phyloP scores from a whole-genome alignment of 257 asterid species.

The Jaltomata sinuosa region DNA sequence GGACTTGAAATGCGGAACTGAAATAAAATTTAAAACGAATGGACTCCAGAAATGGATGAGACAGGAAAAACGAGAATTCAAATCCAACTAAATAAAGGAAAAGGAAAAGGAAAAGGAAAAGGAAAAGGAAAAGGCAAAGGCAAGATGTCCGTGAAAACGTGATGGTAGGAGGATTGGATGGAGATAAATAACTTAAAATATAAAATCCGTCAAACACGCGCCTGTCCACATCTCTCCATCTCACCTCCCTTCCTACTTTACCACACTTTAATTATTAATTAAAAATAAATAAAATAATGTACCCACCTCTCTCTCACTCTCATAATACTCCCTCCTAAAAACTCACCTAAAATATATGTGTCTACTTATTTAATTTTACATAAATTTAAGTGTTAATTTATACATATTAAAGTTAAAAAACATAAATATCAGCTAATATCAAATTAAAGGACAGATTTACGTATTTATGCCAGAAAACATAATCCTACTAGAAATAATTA shows the following conservation, averaged over 20 bases:
- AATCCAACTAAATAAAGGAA: background rate
- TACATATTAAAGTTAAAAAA: no score
- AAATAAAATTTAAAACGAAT: conserved; percentile 8
- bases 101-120: background rate
- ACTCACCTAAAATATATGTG: no score
- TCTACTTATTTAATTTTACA: no score
- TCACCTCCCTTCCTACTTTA: background rate
- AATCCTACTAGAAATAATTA: no score
- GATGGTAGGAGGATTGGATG: background rate
- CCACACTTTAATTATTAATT: background rate
- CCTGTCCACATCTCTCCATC: conserved; percentile 14
- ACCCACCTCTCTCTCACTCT: background rate
- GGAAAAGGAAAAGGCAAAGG: background rate
- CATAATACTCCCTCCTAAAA: no score
- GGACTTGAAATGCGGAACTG: conserved; percentile 25
- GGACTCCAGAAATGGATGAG: conserved; percentile 7
- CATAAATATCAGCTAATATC: no score
- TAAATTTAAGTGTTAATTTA: no score
- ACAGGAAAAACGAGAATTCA: conserved; percentile 13
- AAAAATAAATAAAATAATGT: no score
- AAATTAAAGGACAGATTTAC: no score
- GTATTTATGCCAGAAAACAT: no score
- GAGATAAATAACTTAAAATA: background rate
- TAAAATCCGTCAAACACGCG: conserved; percentile 23
- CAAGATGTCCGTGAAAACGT: conserved; percentile 31